A percentile compares a stretch with the other conserved stretches of the same genome.
phyloP scores from a whole-genome alignment of 225 moss, liverwort and hornwort species.

The Physcomitrium patens region DNA sequence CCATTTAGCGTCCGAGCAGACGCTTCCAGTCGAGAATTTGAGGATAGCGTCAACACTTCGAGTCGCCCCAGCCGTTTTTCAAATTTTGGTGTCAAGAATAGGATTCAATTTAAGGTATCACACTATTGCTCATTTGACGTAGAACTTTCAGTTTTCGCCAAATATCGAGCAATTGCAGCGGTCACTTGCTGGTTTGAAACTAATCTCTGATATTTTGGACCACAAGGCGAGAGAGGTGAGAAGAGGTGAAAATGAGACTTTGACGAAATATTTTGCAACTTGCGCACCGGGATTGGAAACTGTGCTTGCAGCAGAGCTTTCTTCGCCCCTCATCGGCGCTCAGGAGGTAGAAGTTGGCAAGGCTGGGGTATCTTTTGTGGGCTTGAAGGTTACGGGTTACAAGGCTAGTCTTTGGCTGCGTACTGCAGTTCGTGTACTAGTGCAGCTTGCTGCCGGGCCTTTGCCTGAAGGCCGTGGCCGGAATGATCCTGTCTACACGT shows the following conservation, averaged over 20 bases:
- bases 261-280: constrained; percentile 71
- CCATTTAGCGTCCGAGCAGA: no score
- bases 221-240: background rate
- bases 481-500: constrained; percentile 77
- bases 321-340: constrained; percentile 64
- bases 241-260: constrained; percentile 15
- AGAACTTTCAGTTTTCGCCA: no score
- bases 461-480: constrained; percentile 45
- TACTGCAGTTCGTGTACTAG: constrained; percentile 75
- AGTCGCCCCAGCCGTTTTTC: no score
- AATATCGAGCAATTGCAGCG: no score
- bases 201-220: constrained; percentile 12
- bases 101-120: no score
- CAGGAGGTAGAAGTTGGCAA: constrained; percentile 71
- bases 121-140: no score
- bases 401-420: constrained; percentile 79
- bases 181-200: no score
- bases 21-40: no score
- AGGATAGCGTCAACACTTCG: no score
- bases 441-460: constrained; percentile 77
- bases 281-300: constrained; percentile 90
- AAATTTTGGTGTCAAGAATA: no score
- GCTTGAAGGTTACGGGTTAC: constrained; percentile 61
- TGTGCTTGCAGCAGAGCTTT: constrained; percentile 81
- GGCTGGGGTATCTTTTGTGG: constrained; percentile 82